These are phyloP conservation scores for Pyrrhoderma lamaoense DNA, from an alignment of 1,284 basidiomycete species.

Conservation along the genomic window DNA sequence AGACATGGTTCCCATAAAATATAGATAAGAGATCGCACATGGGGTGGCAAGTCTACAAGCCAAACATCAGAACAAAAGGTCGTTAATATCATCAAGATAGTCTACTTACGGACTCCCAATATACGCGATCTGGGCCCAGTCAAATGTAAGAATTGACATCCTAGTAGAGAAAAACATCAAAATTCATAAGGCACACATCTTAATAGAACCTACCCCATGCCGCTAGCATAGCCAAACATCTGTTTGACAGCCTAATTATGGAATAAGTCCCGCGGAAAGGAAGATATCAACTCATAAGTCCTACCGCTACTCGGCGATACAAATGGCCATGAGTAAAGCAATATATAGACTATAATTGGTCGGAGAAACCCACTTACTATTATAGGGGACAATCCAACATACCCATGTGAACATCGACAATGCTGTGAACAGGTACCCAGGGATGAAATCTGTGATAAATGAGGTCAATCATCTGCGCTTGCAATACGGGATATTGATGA, in stretches of 20 bases:
- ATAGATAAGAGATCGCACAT: slow-evolving; percentile 5
- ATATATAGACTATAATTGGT: background rate
- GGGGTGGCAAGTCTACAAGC: slow-evolving; percentile 15
- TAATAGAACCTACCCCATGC: slow-evolving; percentile 19
- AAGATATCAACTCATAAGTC: background rate
- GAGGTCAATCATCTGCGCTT: background rate
- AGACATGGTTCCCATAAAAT: background rate
- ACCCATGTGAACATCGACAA: slow-evolving; percentile 34
- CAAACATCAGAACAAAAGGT: slow-evolving; percentile 1
- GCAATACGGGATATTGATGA: background rate
- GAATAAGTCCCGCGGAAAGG: background rate
- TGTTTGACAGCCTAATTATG: slow-evolving; percentile 15
- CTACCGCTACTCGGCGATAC: background rate
- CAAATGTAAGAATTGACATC: slow-evolving; percentile 21
- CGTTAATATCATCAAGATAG: background rate
- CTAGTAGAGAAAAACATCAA: background rate
- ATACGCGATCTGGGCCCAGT: slow-evolving; percentile 21
- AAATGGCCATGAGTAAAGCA: background rate
- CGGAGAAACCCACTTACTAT: slow-evolving; percentile 10
- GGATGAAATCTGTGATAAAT: slow-evolving; percentile 21
- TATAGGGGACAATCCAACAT: slow-evolving; percentile 31
- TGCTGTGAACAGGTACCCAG: slow-evolving; percentile 28
- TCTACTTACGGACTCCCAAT: slow-evolving; percentile 20
- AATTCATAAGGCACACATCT: slow-evolving; percentile 21
- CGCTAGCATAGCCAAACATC: slow-evolving; percentile 17